Evolutionary conservation across 768 basidiomycete species (phyloP).

Genomic region (Rhodosporidiobolus odoratus): DNA sequence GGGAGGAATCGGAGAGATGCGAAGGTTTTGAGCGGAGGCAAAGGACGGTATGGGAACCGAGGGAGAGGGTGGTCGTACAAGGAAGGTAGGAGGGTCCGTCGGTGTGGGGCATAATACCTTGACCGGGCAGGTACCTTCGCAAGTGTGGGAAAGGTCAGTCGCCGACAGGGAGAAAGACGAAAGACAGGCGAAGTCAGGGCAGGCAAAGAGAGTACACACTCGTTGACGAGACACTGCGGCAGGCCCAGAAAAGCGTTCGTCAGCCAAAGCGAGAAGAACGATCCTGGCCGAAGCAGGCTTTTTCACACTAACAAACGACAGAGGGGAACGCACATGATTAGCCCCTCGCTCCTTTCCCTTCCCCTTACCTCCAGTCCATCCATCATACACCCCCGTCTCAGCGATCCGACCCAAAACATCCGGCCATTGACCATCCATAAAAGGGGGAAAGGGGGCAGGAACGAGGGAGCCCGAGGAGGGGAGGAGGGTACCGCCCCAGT

Average conservation of each 20-base stretch:
- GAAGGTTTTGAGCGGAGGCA: conserved; percentile 68
- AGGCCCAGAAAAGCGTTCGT: background rate
- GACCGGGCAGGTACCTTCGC: conserved; percentile 66
- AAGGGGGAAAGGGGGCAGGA: conserved; percentile 64
- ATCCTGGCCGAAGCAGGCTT: too few species aligned
- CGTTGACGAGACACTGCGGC: conserved; percentile 37
- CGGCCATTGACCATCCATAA: conserved; percentile 68
- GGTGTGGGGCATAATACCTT: conserved; percentile 95
- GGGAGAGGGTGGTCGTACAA: conserved; percentile 80
- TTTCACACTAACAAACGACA: too few species aligned
- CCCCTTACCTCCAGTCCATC: conserved; percentile 45
- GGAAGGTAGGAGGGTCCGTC: conserved; percentile 85
- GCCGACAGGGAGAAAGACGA: background rate
- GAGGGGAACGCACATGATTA: conserved; percentile 62
- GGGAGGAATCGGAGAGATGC: conserved; percentile 27
- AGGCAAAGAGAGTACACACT: conserved; percentile 3
- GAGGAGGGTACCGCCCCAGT: conserved; percentile 64
- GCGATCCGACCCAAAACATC: conserved; percentile 67
- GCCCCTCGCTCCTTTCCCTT: conserved; percentile 57
- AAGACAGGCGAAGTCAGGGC: background rate
- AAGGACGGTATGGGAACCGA: conserved; percentile 76
- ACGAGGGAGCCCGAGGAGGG: conserved; percentile 61
- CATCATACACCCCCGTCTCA: conserved; percentile 59
- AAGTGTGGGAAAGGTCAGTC: conserved; percentile 42
- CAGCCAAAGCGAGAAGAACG: conserved; percentile 2